Evolutionary conservation across 2,329 filamentous ascomycete genomes (phyloP).

Genomic region (Trichoderma hamatum): DNA sequence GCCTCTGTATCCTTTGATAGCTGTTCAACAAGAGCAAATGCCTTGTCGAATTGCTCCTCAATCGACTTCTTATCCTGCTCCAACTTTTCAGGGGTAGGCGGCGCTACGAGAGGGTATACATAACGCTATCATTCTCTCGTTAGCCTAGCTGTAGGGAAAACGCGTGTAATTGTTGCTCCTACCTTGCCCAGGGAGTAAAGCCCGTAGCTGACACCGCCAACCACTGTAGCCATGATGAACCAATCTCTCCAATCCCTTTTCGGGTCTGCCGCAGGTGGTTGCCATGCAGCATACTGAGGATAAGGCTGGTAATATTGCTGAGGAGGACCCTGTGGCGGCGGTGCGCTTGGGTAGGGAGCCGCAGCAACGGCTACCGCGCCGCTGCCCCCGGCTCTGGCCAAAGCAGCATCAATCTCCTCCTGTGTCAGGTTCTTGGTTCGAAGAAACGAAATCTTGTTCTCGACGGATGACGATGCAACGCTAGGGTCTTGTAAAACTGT

Average conservation of each 20-base stretch:
- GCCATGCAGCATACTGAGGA: conserved; percentile 59
- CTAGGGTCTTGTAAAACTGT: conserved; percentile 92
- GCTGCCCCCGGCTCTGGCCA: conserved; percentile 72
- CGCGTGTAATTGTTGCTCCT: conserved; percentile 30
- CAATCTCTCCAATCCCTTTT: conserved; percentile 95
- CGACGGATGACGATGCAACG: conserved; percentile 84
- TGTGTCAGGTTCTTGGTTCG: conserved; percentile 96
- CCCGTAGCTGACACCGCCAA: conserved; percentile 86
- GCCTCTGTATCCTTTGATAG: conserved; percentile 85
- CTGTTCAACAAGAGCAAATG: conserved; percentile 89
- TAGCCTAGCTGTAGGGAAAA: conserved; percentile 28
- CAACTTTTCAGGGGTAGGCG: conserved; percentile 89
- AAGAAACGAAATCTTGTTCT: conserved; percentile 89
- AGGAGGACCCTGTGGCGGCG: conserved; percentile 47
- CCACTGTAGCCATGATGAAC: conserved; percentile 99
- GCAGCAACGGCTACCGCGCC: conserved; percentile 43
- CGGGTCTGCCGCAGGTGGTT: conserved; percentile 63
- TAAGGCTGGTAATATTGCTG: conserved; percentile 54
- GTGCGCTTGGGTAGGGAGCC: conserved; percentile 42
- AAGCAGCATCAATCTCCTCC: conserved; percentile 86
- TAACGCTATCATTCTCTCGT: conserved; percentile 67
- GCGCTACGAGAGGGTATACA: conserved; percentile 85
- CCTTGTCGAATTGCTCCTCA: conserved; percentile 89
- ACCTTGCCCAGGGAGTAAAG: conserved; percentile 87
- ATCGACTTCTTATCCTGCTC: conserved; percentile 93